These are phyloP conservation scores for Lentinus tigrinus DNA, from an alignment of 768 basidiomycete genomes.

Conservation along the genomic window DNA sequence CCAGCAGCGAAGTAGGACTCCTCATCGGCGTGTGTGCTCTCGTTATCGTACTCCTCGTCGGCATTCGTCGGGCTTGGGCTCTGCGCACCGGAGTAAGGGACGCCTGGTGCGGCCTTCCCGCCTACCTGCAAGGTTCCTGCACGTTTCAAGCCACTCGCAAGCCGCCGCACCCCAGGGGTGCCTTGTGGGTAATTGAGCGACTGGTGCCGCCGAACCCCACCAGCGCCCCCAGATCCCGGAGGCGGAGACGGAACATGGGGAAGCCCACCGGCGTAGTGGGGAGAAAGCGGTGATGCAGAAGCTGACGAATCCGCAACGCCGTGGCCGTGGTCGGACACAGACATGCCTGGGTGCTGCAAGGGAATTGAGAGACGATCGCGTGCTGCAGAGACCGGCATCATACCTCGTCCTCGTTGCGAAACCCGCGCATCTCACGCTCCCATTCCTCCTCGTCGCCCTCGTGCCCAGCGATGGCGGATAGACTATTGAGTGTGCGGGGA, in stretches of 20 bases:
- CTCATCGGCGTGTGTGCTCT: constrained; percentile 47
- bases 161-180: constrained; percentile 46
- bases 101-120: constrained; percentile 31
- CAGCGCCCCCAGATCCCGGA: constrained; percentile 46
- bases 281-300: constrained; percentile 58
- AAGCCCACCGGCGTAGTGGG: constrained; percentile 49
- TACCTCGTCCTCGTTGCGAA: constrained; percentile 69
- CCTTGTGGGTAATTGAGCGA: constrained; percentile 73
- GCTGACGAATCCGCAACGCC: constrained; percentile 50
- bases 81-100: constrained; percentile 30
- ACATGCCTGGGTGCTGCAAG: constrained; percentile 33
- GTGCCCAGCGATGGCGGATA: constrained; percentile 81
- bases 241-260: constrained; percentile 66
- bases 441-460: constrained; percentile 89
- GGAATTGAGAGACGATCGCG: constrained; percentile 15
- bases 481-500: constrained; percentile 76
- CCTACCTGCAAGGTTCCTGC: constrained; percentile 70
- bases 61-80: constrained; percentile 49
- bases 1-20: constrained; percentile 52
- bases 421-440: constrained; percentile 64
- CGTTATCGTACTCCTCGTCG: constrained; percentile 61
- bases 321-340: constrained; percentile 35
- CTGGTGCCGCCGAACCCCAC: constrained; percentile 76
- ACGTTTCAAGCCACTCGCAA: constrained; percentile 61
- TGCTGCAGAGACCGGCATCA: constrained; percentile 9